Percentiles rank a stretch among this genome's conserved stretches.
These are phyloP conservation scores for Arabis hirsuta DNA, from an alignment of 345 rosid species.

Conservation along the genomic window DNA sequence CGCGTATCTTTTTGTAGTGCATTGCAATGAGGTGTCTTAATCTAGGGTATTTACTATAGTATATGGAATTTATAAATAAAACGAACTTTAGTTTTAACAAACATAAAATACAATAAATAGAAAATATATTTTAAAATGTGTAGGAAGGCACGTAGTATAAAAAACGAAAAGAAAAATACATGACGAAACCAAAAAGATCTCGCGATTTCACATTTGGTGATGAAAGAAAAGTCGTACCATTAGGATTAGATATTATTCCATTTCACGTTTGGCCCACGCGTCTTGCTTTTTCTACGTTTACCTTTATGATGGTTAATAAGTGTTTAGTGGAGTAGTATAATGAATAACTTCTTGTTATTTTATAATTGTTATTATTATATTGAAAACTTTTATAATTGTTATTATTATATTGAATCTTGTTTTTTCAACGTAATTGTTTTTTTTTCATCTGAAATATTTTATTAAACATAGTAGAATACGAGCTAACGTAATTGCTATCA, in stretches of 20 bases:
- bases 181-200: conserved; percentile 21
- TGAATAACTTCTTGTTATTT: not conserved
- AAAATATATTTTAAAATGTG: not conserved
- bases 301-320: conserved; percentile 8
- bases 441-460: no score
- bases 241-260: conserved; percentile 39
- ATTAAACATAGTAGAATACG: no score
- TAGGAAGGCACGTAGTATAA: not conserved
- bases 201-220: conserved; percentile 39
- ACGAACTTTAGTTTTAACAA: not conserved
- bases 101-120: not conserved
- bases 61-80: not conserved
- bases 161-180: not conserved
- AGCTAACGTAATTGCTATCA: not conserved
- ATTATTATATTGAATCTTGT: not conserved
- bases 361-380: not conserved
- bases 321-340: not conserved
- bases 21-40: conserved; percentile 34
- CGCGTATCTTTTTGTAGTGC: conserved; percentile 19
- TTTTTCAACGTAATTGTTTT: not conserved
- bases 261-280: conserved; percentile 41
- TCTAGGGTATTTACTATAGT: conserved; percentile 22
- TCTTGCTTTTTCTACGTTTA: conserved; percentile 36
- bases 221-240: conserved; percentile 43
- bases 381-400: not conserved